Percentiles rank a stretch among this genome's conserved stretches.
Evolutionary conservation across 768 basidiomycete genomes (phyloP).

Genomic region (Thelephora ganbajun): DNA sequence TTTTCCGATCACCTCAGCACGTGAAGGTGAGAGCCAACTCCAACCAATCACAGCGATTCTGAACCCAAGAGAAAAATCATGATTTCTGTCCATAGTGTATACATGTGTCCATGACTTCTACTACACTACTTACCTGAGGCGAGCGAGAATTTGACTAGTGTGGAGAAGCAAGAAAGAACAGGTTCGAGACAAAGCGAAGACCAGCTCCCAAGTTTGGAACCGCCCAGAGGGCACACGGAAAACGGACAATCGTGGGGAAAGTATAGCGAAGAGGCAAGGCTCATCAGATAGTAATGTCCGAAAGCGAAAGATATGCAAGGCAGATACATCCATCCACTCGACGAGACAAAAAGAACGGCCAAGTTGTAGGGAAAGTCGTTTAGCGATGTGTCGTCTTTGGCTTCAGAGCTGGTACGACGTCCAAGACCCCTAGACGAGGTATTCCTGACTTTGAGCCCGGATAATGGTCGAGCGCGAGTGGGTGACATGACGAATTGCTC

Average conservation of each 20-base stretch:
- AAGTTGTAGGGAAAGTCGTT: background rate
- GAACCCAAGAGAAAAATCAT: no score
- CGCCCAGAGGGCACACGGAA: background rate
- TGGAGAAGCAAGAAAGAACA: no score
- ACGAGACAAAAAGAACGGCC: background rate
- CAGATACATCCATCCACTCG: background rate
- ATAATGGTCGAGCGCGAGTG: slow-evolving; percentile 32
- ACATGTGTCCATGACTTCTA: no score
- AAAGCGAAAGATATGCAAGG: background rate
- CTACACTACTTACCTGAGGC: no score
- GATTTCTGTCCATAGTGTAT: no score
- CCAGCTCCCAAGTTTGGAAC: no score
- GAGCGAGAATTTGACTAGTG: no score
- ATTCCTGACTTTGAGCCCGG: slow-evolving; percentile 10
- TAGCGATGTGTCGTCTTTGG: background rate
- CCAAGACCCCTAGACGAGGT: background rate
- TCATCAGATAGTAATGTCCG: background rate
- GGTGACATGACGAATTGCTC: slow-evolving; percentile 26
- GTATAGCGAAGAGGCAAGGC: background rate
- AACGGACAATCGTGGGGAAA: background rate
- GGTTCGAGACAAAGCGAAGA: no score
- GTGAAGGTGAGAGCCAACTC: no score
- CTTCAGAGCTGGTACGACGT: background rate
- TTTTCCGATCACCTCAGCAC: no score
- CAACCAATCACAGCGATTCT: no score